phyloP scores from a whole-genome alignment of 1,139 yeast species.

The Candida sp. region DNA sequence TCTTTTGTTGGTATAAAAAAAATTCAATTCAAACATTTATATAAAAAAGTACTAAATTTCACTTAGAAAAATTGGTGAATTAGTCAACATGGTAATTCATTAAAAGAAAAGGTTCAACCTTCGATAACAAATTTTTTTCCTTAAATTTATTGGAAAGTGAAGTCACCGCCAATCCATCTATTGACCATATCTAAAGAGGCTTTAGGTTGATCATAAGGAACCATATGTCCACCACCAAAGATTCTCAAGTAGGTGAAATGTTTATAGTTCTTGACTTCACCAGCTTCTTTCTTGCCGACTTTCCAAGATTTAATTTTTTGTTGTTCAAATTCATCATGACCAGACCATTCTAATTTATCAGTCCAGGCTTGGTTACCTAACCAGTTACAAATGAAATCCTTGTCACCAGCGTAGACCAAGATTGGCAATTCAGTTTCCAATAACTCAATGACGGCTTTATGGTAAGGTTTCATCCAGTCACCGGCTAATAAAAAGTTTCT shows the following conservation, averaged over 20 bases:
- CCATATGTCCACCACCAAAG: constrained; percentile 50
- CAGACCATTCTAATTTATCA: constrained; percentile 64
- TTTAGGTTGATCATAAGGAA: constrained; percentile 47
- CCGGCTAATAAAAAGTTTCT: constrained; percentile 83
- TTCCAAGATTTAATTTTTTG: constrained; percentile 40
- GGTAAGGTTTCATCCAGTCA: constrained; percentile 89
- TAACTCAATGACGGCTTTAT: constrained; percentile 59
- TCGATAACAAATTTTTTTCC: too few relatives aligned
- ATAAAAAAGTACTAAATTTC: too few relatives aligned
- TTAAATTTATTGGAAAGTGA: constrained; percentile 7
- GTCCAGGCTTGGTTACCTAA: constrained; percentile 86
- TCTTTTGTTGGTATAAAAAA: too few relatives aligned
- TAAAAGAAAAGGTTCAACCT: too few relatives aligned
- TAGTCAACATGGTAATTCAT: too few relatives aligned
- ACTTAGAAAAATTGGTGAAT: too few relatives aligned
- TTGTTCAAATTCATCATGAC: constrained; percentile 46
- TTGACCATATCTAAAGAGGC: constrained; percentile 45
- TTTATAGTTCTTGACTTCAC: constrained; percentile 44
- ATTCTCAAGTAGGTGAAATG: constrained; percentile 47
- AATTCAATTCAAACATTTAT: too few relatives aligned
- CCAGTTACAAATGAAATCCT: constrained; percentile 87
- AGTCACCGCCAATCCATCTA: constrained; percentile 43
- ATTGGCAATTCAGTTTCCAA: constrained; percentile 63
- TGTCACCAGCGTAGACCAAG: constrained; percentile 80
- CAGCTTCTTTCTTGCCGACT: constrained; percentile 37